Evolutionary conservation across 495 filamentous ascomycete species (phyloP), one percentile per base, ranked within the genome.

Genomic region (Daldinia bambusicola): DNA sequence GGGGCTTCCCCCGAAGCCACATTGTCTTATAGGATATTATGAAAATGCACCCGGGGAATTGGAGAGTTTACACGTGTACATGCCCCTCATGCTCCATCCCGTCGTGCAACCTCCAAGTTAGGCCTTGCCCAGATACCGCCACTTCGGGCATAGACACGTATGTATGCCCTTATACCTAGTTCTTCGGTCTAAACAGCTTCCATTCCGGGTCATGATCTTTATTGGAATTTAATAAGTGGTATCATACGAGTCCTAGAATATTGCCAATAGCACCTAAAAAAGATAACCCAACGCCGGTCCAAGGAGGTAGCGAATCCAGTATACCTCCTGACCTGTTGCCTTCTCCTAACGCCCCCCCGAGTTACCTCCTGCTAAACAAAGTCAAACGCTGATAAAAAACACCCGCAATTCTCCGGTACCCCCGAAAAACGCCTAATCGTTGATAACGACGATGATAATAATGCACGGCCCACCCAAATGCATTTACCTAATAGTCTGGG

Each of bases 21-120:
- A 66, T 60, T 66, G 45, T 4, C 63, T 55, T 57, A 70, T 64
- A 58, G 67, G 61, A 61, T 53, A 16, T 10, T 31, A 50, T 22
- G 43, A 20, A 9, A 30, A 34, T 10, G 13, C 41, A 40, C 65
- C 70, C 59, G 37, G 62, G 51, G 65, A 61, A 72, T 72, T 72
- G 70, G 70, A 56, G 61, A 69, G 61, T 58, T 72, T 72, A 72
- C 70, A 72, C 70, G 70, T 72, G 70, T 72, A 62, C 65, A 56
- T 2, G 31, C 12, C 32, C 31, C 53, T 56, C 53, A 37, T 56
- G 32, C 53, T 56, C 53, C 53, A 61, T 38, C 30, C 43, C 50
- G 16, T 18, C 66, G 55, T 71, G 56, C 64, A 66, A 20, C 60
- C 34, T 41, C 56, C 20, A 55, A 48, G 34, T 69, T 58, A 58